Conservation (phyloP, 129 eudicot genomes). For the Silybum marianum region DNA sequence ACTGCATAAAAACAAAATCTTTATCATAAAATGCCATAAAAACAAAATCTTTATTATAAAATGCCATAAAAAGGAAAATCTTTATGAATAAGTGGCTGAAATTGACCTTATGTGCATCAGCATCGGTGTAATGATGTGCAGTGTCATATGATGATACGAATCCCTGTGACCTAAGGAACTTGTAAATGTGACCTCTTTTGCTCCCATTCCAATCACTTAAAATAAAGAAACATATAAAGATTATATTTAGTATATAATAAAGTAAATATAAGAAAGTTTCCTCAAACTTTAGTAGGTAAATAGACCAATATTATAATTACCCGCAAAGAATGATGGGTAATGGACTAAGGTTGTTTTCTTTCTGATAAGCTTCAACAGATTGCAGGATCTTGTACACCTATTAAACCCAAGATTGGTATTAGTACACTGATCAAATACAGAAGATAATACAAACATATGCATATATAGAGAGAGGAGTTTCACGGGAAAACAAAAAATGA, state of each 20-base stretch:
- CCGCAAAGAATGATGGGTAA: constrained; percentile 82
- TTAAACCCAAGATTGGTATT: neutral
- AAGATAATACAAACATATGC: neutral
- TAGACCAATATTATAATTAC: constrained; percentile 34
- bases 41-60: neutral
- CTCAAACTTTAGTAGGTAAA: neutral
- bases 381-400: constrained; percentile 86
- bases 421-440: neutral
- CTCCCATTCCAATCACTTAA: constrained; percentile 98
- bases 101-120: constrained; percentile 92
- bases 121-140: constrained; percentile 93
- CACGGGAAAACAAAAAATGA: neutral
- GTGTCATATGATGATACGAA: constrained; percentile 95
- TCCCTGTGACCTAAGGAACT: constrained; percentile 92
- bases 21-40: neutral
- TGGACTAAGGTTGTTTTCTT: constrained; percentile 68
- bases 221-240: neutral
- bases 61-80: neutral
- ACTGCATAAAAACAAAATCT: constrained; percentile 39
- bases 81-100: neutral
- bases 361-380: constrained; percentile 72
- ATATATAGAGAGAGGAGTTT: neutral
- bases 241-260: neutral
- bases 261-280: neutral
- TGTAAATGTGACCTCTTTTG: constrained; percentile 90